phyloP scores from a whole-genome alignment of 2,329 filamentous ascomycete species.

The Aspergillus udagawae region DNA sequence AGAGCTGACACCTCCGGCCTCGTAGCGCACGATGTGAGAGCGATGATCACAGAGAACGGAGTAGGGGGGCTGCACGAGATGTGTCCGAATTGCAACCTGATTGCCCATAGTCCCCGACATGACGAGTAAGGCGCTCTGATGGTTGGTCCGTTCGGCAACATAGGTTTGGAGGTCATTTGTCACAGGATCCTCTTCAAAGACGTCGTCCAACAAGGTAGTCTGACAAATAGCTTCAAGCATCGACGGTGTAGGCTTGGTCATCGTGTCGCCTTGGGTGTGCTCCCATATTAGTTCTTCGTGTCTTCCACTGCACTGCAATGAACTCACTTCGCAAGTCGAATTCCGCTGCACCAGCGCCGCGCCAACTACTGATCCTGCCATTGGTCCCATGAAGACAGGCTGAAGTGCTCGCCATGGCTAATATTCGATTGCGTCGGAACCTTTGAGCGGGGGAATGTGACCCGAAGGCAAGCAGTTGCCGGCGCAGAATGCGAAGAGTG shows the following conservation, averaged over 20 bases:
- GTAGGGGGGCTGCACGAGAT: slow-evolving; percentile 75
- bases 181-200: slow-evolving; percentile 73
- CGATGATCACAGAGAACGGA: slow-evolving; percentile 74
- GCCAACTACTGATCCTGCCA: slow-evolving; percentile 31
- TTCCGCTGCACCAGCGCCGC: slow-evolving; percentile 49
- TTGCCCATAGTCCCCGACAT: slow-evolving; percentile 94
- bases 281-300: background rate
- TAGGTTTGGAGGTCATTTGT: slow-evolving; percentile 72
- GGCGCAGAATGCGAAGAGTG: slow-evolving; percentile 3
- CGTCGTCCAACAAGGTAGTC: slow-evolving; percentile 77
- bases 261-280: slow-evolving; percentile 54
- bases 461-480: slow-evolving; percentile 6
- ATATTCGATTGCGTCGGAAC: slow-evolving; percentile 5
- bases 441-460: slow-evolving; percentile 4
- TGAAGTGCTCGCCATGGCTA: slow-evolving; percentile 20
- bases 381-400: slow-evolving; percentile 13
- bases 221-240: slow-evolving; percentile 78
- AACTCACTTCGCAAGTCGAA: slow-evolving; percentile 53
- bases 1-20: slow-evolving; percentile 64
- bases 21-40: slow-evolving; percentile 67
- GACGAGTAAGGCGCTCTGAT: slow-evolving; percentile 75
- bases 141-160: slow-evolving; percentile 68
- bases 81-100: slow-evolving; percentile 74
- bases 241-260: slow-evolving; percentile 71
- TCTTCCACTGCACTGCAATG: background rate